Base-by-base conservation (phyloP, 2,329 filamentous ascomycete species). In the Verticillium tricorpus region DNA sequence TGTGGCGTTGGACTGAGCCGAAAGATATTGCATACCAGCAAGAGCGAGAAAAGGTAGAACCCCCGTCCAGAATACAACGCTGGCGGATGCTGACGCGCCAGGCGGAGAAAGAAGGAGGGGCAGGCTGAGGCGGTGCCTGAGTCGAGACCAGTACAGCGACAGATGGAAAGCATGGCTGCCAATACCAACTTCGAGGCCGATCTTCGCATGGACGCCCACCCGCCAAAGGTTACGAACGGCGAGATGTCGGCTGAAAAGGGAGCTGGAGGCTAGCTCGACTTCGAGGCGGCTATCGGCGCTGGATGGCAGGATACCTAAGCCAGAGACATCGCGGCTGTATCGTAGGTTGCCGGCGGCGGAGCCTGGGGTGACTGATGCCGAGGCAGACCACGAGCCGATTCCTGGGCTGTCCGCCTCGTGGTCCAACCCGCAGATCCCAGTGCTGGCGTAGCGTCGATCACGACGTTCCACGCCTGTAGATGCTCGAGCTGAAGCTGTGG, bases 71-170 rank as follows among this genome's bases (percentile, higher is more conserved):
- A 80, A 74, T 9, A 78, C 66, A 11, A 77, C 37, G 3, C 19
- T 59, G 17, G 67, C 67, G 0, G 73, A 65, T 25, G 64, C 68
- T 56, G 72, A 57, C 35, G 67, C 62, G 40, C 69, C 60, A 22
- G 67, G 67, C 25, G 73, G 70, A 7, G 76, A 73, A 37, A 81
- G 67, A 34, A 80, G 67, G 31, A 83, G 64, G 2, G 80, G 80
- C 31, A 83, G 58, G 62, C 73, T 75, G 65, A 83, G 68, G 17
- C 78, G 74, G 66, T 81, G 79, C 31, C 73, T 74, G 31, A 79
- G 73, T 1, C 78, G 75, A 2, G 80, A 79, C 78, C 78, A 80
- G 70, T 81, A 80, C 2, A 80, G 68, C 11, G 78, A 80, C 55
- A 82, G 62, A 61, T 80, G 75, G n/a, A 81, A 65, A 61, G 73